Evolutionary conservation across 208 protist species (phyloP).

Genomic region (Wallacemonas collosoma): DNA sequence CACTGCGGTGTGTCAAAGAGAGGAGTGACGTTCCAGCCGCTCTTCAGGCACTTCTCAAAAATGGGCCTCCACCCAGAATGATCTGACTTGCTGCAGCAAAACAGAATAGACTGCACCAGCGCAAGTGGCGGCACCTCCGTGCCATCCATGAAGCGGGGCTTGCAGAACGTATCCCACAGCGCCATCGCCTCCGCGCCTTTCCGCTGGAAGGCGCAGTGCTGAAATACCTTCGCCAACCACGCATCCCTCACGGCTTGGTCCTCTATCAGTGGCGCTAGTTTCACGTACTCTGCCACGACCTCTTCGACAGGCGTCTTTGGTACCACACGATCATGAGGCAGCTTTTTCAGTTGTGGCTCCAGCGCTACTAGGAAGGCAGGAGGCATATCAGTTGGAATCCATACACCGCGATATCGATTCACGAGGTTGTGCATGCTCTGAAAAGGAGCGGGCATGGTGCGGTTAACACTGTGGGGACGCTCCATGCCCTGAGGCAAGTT

Average conservation of each 20-base stretch:
- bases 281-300: slow-evolving; percentile 77
- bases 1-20: slow-evolving; percentile 83
- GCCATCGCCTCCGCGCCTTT: slow-evolving; percentile 61
- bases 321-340: slow-evolving; percentile 75
- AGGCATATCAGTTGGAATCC: slow-evolving; percentile 84
- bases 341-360: slow-evolving; percentile 80
- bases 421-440: slow-evolving; percentile 61
- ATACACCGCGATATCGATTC: slow-evolving; percentile 87
- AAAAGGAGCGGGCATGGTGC: slow-evolving; percentile 67
- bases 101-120: slow-evolving; percentile 80
- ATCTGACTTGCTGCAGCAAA: slow-evolving; percentile 78
- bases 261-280: slow-evolving; percentile 63
- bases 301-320: slow-evolving; percentile 75
- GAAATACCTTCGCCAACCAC: slow-evolving; percentile 86
- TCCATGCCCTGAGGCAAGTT: slow-evolving; percentile 90
- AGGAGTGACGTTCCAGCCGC: slow-evolving; percentile 87
- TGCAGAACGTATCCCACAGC: slow-evolving; percentile 72
- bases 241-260: slow-evolving; percentile 65
- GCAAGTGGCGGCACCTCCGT: slow-evolving; percentile 57
- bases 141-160: slow-evolving; percentile 61
- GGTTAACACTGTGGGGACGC: slow-evolving; percentile 79
- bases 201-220: slow-evolving; percentile 85
- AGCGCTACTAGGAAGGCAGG: slow-evolving; percentile 75
- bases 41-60: slow-evolving; percentile 76
- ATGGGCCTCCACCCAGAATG: slow-evolving; percentile 66